Conservation (phyloP, 257 asterid species). For the Primulina tabacum region DNA sequence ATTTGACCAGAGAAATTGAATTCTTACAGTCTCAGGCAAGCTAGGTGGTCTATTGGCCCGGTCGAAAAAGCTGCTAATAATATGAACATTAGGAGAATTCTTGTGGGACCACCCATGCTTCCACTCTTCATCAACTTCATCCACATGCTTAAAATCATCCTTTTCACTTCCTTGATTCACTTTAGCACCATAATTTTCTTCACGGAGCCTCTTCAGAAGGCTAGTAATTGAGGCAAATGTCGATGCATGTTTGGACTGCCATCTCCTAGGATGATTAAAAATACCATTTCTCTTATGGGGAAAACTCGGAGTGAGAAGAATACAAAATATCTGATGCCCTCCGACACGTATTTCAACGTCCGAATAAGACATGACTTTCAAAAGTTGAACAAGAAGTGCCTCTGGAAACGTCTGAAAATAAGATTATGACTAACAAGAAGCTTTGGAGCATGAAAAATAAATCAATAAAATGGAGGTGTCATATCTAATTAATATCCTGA, state of each 20-base stretch:
- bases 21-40: conserved; percentile 63
- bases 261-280: conserved; percentile 55
- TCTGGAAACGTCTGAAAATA: conserved; percentile 79
- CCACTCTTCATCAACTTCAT: conserved; percentile 57
- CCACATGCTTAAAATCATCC: conserved; percentile 47
- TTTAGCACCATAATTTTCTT: conserved; percentile 58
- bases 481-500: background rate
- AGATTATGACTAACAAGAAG: conserved; percentile 8
- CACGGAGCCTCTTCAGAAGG: conserved; percentile 89
- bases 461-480: background rate
- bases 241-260: conserved; percentile 64
- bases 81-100: conserved; percentile 75
- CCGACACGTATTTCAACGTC: conserved; percentile 86
- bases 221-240: conserved; percentile 78
- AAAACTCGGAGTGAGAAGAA: conserved; percentile 72
- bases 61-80: conserved; percentile 69
- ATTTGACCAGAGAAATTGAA: conserved; percentile 10
- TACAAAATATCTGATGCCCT: conserved; percentile 89
- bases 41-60: conserved; percentile 54
- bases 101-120: conserved; percentile 62
- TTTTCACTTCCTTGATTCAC: conserved; percentile 40
- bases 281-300: conserved; percentile 59
- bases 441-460: background rate
- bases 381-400: conserved; percentile 70
- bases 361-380: conserved; percentile 84